These are phyloP conservation scores for Fonsecaea pugnacius DNA, from an alignment of 2,329 filamentous ascomycete genomes.

Conservation along the genomic window DNA sequence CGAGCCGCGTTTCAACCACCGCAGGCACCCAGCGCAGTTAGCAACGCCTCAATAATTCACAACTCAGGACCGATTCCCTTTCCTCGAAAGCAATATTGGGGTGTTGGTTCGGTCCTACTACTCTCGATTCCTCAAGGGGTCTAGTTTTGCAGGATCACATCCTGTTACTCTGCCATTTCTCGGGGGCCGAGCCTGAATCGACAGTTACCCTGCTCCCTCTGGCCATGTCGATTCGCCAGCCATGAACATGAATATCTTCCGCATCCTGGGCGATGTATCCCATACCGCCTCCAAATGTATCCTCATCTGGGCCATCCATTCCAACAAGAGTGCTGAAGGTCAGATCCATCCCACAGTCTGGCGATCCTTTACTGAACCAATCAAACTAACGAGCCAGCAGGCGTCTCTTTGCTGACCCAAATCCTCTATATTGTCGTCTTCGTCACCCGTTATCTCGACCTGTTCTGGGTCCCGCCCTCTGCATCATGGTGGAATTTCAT, in stretches of 20 bases:
- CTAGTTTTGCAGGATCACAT: not conserved
- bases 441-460: slow-evolving; percentile 80
- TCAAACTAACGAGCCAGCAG: slow-evolving; percentile 47
- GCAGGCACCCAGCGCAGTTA: slow-evolving; percentile 1
- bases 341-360: slow-evolving; percentile 32
- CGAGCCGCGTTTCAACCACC: not conserved
- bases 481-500: slow-evolving; percentile 69
- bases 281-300: slow-evolving; percentile 88
- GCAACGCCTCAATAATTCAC: not conserved
- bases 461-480: slow-evolving; percentile 60
- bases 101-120: not conserved
- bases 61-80: not conserved
- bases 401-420: slow-evolving; percentile 88
- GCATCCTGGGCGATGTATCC: slow-evolving; percentile 79
- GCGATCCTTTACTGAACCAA: not conserved
- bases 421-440: slow-evolving; percentile 86
- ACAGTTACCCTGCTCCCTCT: not conserved
- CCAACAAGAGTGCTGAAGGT: slow-evolving; percentile 85
- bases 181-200: not conserved
- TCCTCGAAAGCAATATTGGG: not conserved
- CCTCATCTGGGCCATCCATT: slow-evolving; percentile 86
- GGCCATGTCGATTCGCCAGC: slow-evolving; percentile 23
- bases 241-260: slow-evolving; percentile 62
- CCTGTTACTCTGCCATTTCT: not conserved
- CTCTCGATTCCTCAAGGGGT: not conserved